Evolutionary conservation across 2,329 filamentous ascomycete species (phyloP), one percentile per base, ranked within the genome.

Genomic region (Talaromyces funiculosus): DNA sequence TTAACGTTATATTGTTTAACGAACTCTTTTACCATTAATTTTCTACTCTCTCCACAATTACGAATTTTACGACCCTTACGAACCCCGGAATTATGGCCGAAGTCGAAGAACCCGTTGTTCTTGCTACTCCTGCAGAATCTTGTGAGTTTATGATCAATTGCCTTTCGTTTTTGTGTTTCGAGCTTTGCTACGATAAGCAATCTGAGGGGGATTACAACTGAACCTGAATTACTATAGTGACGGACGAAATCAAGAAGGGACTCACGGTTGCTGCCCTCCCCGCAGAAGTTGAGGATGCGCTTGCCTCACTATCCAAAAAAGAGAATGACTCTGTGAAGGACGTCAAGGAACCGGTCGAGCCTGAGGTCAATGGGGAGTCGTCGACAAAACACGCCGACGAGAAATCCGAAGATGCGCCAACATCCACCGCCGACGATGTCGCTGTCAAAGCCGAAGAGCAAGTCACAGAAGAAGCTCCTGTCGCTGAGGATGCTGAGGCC

Each of bases 271-370:
- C 56, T 51, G 42, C 56, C 29, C 18, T 37, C 20, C 55, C 60
- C 16, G 55, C 55, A 4, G 60, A 61, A 22, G 47, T 60, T 16
- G 33, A 37, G n/a, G 60, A 62, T 42, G 51, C 56, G 20, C 47
- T 38, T 20, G 47, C 33, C 16, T 24, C 60, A 24, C 43, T 53
- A 8, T 38, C 61, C 22, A 57, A 64, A 24, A 53, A 59, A 4
- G 57, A 64, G 31, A 55, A 60, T 8, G 54, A 57, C 16, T 29
- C 51, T 22, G 62, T 64, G 29, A 63, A 66, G 29, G 61, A 60
- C 1, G 59, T 43, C 22, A 40, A 42, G 43, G 18, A 51, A 14
- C 35, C 45, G 20, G 26, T 6, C 33, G 31, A 38, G 18, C 16
- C 43, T 40, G 43, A 51, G 22, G 40, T 37, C 18, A 61, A 61